Evolutionary conservation across 2,329 filamentous ascomycete genomes (phyloP).

Genomic region (Fusarium annulatum): DNA sequence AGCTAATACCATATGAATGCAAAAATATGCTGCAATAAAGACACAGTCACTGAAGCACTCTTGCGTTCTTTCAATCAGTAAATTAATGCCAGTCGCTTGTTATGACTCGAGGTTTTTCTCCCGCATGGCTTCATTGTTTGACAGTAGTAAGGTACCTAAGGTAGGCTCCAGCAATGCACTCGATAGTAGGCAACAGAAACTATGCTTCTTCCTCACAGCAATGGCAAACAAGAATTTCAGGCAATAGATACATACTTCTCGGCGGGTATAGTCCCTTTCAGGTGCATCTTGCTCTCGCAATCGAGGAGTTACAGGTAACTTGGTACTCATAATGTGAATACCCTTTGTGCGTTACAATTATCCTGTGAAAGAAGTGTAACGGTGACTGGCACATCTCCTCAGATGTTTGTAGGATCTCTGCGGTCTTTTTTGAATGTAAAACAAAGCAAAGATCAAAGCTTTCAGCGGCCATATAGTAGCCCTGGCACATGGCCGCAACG

Average conservation of each 20-base stretch:
- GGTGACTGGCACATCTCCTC: rapidly evolving
- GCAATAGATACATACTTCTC: rapidly evolving
- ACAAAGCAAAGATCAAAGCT: neutral
- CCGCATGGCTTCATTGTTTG: neutral
- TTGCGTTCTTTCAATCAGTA: too few species aligned
- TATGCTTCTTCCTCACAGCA: too few species aligned
- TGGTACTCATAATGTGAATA: too few species aligned
- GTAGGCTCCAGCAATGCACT: neutral
- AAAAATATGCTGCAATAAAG: neutral
- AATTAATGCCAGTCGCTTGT: neutral
- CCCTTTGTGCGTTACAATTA: neutral
- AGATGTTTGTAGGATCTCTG: rapidly evolving
- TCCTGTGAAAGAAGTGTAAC: neutral
- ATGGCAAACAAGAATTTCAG: rapidly evolving
- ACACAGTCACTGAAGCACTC: neutral
- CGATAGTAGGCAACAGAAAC: rapidly evolving
- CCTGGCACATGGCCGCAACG: neutral
- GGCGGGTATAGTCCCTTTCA: neutral
- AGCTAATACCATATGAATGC: neutral
- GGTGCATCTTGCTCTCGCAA: neutral
- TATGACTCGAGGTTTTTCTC: neutral
- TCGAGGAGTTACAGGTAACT: neutral
- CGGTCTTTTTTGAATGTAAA: neutral
- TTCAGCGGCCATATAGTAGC: neutral
- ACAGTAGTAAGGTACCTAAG: too few species aligned